Conservation (phyloP, 2,329 filamentous ascomycete species). For the Paracamarosporium sp. region DNA sequence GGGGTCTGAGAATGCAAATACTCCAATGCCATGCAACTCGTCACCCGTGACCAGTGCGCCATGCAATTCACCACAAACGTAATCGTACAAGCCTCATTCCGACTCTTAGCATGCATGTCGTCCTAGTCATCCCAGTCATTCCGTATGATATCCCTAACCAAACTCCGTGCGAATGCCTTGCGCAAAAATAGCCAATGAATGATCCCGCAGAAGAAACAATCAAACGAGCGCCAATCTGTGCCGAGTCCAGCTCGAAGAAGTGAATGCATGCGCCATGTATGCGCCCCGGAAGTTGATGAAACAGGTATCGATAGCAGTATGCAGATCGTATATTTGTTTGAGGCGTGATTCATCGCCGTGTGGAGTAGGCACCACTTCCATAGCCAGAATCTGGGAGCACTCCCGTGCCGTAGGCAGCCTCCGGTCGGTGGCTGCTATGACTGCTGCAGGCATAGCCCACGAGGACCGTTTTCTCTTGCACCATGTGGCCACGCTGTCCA, state of each 20-base stretch:
- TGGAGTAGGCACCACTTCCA: constrained; percentile 30
- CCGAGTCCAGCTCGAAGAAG: constrained; percentile 34
- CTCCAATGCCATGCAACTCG: constrained; percentile 21
- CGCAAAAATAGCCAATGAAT: constrained; percentile 2
- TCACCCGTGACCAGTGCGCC: constrained; percentile 21
- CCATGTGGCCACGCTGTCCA: constrained; percentile 72
- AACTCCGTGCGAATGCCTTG: constrained; percentile 38
- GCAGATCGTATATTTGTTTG: not conserved
- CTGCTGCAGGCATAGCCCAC: constrained; percentile 80
- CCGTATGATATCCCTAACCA: constrained; percentile 14
- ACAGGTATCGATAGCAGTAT: not conserved
- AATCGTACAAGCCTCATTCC: constrained; percentile 31
- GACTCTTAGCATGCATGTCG: constrained; percentile 16
- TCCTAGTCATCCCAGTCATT: constrained; percentile 20
- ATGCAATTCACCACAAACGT: constrained; percentile 26
- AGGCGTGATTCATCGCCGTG: constrained; percentile 13
- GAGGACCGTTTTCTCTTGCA: constrained; percentile 77
- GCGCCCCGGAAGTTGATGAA: not conserved
- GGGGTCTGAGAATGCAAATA: constrained; percentile 2
- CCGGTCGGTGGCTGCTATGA: constrained; percentile 53
- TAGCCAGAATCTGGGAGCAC: constrained; percentile 39
- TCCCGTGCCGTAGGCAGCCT: constrained; percentile 22
- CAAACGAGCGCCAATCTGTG: constrained; percentile 12
- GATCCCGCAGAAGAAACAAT: constrained; percentile 11
- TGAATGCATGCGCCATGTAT: constrained; percentile 12